Percentiles rank a stretch among this genome's conserved stretches.
Evolutionary conservation across 2,329 filamentous ascomycete genomes (phyloP).

Genomic region (Fusarium sp.): DNA sequence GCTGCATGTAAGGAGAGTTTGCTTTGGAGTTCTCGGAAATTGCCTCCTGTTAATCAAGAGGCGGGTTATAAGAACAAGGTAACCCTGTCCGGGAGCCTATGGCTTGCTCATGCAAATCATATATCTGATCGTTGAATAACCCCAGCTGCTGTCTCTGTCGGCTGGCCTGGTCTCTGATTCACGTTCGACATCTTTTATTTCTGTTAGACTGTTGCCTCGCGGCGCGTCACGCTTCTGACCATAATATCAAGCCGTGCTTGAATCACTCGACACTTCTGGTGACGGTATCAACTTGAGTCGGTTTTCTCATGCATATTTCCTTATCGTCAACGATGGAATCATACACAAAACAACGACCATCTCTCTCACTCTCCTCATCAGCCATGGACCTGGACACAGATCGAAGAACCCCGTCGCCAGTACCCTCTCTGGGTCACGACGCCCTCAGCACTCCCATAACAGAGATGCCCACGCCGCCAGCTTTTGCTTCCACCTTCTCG

Average conservation of each 20-base stretch:
- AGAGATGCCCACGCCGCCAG: conserved; percentile 34
- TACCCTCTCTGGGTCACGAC: conserved; percentile 34
- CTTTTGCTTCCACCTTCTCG: conserved; percentile 27
- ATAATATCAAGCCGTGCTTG: conserved; percentile 5
- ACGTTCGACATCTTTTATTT: conserved; percentile 1
- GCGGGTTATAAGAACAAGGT: conserved; percentile 33
- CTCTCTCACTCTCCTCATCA: conserved; percentile 31
- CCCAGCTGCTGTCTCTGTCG: conserved; percentile 2
- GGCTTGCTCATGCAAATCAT: conserved; percentile 19
- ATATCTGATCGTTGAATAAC: conserved; percentile 8
- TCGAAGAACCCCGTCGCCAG: conserved; percentile 33
- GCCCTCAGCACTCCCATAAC: conserved; percentile 27
- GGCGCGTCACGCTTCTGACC: conserved; percentile 2
- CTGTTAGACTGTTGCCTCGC: conserved; percentile 36
- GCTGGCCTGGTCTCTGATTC: conserved; percentile 9
- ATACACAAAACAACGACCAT: conserved; percentile 17
- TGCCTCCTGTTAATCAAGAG: not conserved
- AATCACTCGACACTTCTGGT: conserved; percentile 2
- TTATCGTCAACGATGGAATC: conserved; percentile 20
- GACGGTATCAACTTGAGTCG: not conserved
- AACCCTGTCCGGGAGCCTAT: conserved; percentile 17
- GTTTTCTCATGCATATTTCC: not conserved
- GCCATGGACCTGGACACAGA: conserved; percentile 30
- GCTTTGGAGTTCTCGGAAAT: conserved; percentile 16
- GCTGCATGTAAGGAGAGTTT: conserved; percentile 34